These are phyloP conservation scores for Zygoascus sp. DNA, from an alignment of 1,139 yeast genomes.

Conservation along the genomic window DNA sequence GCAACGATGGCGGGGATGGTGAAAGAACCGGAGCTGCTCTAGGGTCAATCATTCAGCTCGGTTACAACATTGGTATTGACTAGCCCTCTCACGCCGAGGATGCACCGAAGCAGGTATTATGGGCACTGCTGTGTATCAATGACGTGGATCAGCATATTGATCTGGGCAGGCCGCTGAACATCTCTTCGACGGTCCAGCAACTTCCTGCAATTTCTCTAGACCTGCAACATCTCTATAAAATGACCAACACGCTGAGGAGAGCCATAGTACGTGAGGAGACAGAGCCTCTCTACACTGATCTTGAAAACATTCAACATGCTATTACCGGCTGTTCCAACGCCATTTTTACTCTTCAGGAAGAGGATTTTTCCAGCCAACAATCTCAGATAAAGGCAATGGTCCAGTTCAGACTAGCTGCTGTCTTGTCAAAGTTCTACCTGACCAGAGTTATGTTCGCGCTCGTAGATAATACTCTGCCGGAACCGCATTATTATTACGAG, in stretches of 20 bases:
- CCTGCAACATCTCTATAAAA: background rate
- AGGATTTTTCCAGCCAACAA: background rate
- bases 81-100: background rate
- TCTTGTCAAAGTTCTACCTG: background rate
- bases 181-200: background rate
- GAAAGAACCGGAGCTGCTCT: background rate
- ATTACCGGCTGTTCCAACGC: background rate
- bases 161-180: background rate
- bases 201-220: background rate
- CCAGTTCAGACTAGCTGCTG: background rate
- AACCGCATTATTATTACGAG: background rate
- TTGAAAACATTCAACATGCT: background rate
- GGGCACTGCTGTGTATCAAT: background rate
- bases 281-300: background rate
- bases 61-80: background rate
- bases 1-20: conserved; percentile 1
- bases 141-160: conserved; percentile 1
- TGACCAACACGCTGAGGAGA: background rate
- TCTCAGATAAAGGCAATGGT: background rate
- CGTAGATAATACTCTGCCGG: background rate
- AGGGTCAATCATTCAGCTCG: background rate
- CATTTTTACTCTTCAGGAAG: background rate
- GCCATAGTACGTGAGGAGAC: background rate
- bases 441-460: background rate
- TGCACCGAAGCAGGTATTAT: background rate